These are phyloP conservation scores for Letharia columbiana DNA, from an alignment of 495 filamentous ascomycete species.

Conservation along the genomic window DNA sequence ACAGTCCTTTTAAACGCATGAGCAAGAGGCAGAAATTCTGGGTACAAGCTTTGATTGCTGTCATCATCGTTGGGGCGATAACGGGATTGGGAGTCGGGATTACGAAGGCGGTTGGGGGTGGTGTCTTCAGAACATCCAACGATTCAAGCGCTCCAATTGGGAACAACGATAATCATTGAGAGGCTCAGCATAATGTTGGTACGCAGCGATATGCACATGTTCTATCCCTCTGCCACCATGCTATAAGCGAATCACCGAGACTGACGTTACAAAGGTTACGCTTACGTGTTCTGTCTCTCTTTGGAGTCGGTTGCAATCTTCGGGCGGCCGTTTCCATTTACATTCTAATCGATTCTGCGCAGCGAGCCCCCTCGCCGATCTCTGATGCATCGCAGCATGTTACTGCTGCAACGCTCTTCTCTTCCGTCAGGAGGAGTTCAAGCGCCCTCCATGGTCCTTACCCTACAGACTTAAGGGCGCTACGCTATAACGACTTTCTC, in stretches of 20 bases:
- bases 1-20: constrained; percentile 39
- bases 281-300: neutral
- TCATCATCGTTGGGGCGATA: constrained; percentile 50
- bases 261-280: neutral
- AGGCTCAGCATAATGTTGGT: neutral
- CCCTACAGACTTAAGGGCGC: neutral
- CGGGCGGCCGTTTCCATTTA: neutral
- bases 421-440: neutral
- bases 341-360: neutral
- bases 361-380: neutral
- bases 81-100: constrained; percentile 57
- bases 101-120: constrained; percentile 50
- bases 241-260: neutral
- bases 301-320: neutral
- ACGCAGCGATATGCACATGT: neutral
- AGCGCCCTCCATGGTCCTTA: neutral
- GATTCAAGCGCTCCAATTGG: constrained; percentile 28
- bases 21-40: constrained; percentile 42
- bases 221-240: neutral
- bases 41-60: constrained; percentile 45
- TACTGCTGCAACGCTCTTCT: neutral
- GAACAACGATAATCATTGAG: neutral
- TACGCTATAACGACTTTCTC: neutral
- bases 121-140: constrained; percentile 40
- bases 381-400: neutral